Conservation (phyloP, 164 flowering plant species). For the Santalum album region DNA sequence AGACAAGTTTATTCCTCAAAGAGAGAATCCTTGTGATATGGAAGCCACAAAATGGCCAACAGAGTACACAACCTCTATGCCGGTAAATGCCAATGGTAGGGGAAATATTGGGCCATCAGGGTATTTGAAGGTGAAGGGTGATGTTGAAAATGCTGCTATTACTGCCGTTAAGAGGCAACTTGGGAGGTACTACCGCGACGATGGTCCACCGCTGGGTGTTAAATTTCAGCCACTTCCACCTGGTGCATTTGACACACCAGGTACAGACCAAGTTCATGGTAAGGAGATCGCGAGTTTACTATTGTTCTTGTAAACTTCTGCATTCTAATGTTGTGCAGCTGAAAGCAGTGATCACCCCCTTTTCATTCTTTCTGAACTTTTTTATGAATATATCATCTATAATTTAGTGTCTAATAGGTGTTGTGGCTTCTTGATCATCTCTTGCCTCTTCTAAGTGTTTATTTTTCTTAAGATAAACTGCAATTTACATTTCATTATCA, state of each 20-base stretch:
- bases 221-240: slow-evolving; percentile 84
- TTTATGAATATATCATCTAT: too few relatives aligned
- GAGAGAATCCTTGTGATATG: slow-evolving; percentile 20
- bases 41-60: slow-evolving; percentile 25
- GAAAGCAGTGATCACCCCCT: too few relatives aligned
- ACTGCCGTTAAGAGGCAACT: slow-evolving; percentile 76
- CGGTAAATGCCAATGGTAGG: slow-evolving; percentile 19
- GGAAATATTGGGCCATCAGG: slow-evolving; percentile 52
- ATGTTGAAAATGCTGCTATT: slow-evolving; percentile 63
- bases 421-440: too few relatives aligned
- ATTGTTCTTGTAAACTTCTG: not conserved
- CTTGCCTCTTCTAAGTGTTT: too few relatives aligned
- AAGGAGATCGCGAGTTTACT: not conserved
- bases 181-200: slow-evolving; percentile 59
- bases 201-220: slow-evolving; percentile 82
- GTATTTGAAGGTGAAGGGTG: slow-evolving; percentile 64
- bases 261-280: slow-evolving; percentile 22
- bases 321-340: not conserved
- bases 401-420: too few relatives aligned
- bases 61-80: slow-evolving; percentile 17
- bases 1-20: slow-evolving; percentile 25
- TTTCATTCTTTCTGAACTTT: too few relatives aligned
- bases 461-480: too few relatives aligned
- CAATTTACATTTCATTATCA: too few relatives aligned
- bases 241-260: slow-evolving; percentile 65